phyloP scores from a whole-genome alignment of 768 basidiomycete species.

The Asterophora parasitica region DNA sequence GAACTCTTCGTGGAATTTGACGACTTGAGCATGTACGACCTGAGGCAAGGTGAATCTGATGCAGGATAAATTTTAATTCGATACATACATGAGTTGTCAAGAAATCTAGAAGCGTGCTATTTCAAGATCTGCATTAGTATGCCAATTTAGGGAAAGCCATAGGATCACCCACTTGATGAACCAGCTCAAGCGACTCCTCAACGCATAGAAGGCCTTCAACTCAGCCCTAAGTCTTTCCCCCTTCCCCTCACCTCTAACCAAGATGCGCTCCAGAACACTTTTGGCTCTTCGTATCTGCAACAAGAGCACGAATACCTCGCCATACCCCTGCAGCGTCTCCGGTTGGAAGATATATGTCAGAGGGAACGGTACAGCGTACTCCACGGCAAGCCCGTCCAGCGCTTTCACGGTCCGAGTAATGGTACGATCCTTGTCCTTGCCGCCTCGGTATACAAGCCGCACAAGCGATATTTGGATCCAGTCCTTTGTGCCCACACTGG shows the following conservation, averaged over 20 bases:
- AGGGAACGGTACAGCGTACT: slow-evolving; percentile 80
- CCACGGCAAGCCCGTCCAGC: slow-evolving; percentile 63
- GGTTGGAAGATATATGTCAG: slow-evolving; percentile 74
- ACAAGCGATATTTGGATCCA: slow-evolving; percentile 70
- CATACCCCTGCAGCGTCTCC: slow-evolving; percentile 49
- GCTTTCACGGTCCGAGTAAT: slow-evolving; percentile 54
- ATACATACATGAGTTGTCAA: slow-evolving; percentile 63
- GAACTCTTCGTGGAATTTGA: slow-evolving; percentile 55
- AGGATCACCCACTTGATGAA: slow-evolving; percentile 72
- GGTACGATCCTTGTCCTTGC: slow-evolving; percentile 38
- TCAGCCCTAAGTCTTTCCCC: slow-evolving; percentile 34
- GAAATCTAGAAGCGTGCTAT: slow-evolving; percentile 46
- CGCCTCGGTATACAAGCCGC: slow-evolving; percentile 63
- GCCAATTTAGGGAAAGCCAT: background rate
- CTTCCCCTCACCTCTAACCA: slow-evolving; percentile 50
- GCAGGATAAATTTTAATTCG: background rate
- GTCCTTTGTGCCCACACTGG: slow-evolving; percentile 31
- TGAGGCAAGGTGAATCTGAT: slow-evolving; percentile 19
- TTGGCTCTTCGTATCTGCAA: slow-evolving; percentile 74
- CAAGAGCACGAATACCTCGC: slow-evolving; percentile 65
- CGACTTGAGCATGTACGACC: slow-evolving; percentile 66
- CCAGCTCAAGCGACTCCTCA: slow-evolving; percentile 77
- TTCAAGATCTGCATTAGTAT: background rate
- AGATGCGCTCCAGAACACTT: slow-evolving; percentile 60
- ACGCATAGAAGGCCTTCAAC: slow-evolving; percentile 69